Base-by-base conservation (phyloP, 108 stramenopile species). In the Chaetoceros muelleri region DNA sequence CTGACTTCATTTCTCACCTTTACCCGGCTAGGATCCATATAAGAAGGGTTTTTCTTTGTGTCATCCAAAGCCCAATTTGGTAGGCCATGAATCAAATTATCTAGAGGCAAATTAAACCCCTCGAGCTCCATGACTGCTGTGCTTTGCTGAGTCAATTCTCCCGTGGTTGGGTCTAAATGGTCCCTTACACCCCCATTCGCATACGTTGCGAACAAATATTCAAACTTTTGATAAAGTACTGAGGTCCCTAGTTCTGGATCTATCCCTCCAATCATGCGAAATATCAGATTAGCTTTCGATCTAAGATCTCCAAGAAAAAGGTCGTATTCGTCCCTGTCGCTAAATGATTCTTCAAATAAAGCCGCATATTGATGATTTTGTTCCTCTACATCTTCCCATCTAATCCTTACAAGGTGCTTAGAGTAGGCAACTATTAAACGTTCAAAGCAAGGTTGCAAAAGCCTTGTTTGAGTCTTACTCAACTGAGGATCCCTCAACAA, bases 371-470 rank as follows among this genome's bases (percentile, higher is more conserved):
- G 81, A 69, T 91, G 85, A 0, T 55, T 74, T 46, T 69, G 71
- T 8, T 91, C 80, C 61, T 84, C 80, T 8, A 91, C 72, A 57
- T 91, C 85, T 23, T 85, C 82, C 90, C 90, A 91, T 55, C 81
- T 73, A 28, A 91, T 63, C 66, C 57, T 65, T 8, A 83, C 67
- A 52, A 85, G 63, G 29, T 83, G 83, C 30, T 79, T 67, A 75
- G 84, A 81, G 61, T 64, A 87, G 16, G 76, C 58, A 10, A 44
- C 52, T 19, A 85, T 48, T 18, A 91, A 67, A 26, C 72, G 74
- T 19, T 69, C 52, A 27, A 74, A 53, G 57, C 78, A 81, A 47
- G 85, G 84, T 40, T 55, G 62, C 44, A 91, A 58, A 18, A 88
- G 50, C 19, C 46, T 28, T 13, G 55, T 64, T 26, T 71, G 59